These are phyloP conservation scores for Senna siamea DNA, from an alignment of 306 rosid species.

Conservation along the genomic window DNA sequence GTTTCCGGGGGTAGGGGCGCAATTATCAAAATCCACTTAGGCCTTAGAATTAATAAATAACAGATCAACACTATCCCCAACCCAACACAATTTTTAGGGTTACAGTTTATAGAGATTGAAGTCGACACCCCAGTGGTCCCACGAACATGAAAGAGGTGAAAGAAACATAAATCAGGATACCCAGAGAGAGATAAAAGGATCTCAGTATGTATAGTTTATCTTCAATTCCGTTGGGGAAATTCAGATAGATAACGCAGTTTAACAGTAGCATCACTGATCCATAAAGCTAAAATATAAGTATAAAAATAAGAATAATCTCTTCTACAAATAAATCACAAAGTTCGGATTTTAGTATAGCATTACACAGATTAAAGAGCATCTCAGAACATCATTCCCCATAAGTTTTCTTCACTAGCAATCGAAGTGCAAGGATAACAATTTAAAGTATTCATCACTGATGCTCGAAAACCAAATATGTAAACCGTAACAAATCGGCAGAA, in stretches of 20 bases:
- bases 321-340: not conserved
- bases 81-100: constrained; percentile 10
- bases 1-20: no score
- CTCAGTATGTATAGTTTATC: constrained; percentile 39
- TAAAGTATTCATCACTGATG: constrained; percentile 47
- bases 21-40: not conserved
- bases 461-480: constrained; percentile 2
- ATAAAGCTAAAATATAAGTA: constrained; percentile 2
- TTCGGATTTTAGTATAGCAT: not conserved
- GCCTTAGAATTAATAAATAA: not conserved
- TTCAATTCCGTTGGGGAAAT: constrained; percentile 40
- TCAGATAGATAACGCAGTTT: constrained; percentile 74
- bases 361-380: constrained; percentile 42
- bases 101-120: not conserved
- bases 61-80: constrained; percentile 18
- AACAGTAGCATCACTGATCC: constrained; percentile 49
- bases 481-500: not conserved
- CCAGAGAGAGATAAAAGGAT: constrained; percentile 23
- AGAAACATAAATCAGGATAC: not conserved
- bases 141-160: not conserved
- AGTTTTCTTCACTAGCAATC: constrained; percentile 73
- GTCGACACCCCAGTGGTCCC: not conserved
- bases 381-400: constrained; percentile 62
- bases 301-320: not conserved
- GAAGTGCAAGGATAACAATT: constrained; percentile 76